Evolutionary conservation across 495 filamentous ascomycete species (phyloP), one percentile per base, ranked within the genome.

Genomic region (Rhypophila decipiens): DNA sequence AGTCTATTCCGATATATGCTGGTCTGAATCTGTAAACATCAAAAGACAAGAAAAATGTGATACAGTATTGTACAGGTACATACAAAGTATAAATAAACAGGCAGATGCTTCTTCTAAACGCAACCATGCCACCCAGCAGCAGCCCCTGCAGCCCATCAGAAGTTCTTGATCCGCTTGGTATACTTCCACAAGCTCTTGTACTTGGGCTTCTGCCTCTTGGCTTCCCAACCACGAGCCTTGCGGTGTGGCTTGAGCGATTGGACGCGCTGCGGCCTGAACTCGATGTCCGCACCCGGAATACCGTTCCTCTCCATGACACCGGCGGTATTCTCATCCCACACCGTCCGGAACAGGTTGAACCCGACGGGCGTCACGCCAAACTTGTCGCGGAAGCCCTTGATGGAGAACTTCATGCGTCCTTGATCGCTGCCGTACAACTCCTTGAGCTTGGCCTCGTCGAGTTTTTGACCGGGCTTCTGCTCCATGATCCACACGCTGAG

Each of bases 251-350:
- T 80, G 47, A 77, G 58, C 39, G 73, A 67, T 44, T 59, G 53
- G 46, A 78, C 59, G 43, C 65, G 85, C 72, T 84, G 83, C 62
- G 81, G 77, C 69, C 81, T 85, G 63, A 93, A 90, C 71, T 95
- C 87, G 46, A 95, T 60, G 57, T 96, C 85, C 46, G 83, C 82
- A 17, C 86, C 86, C 31, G 77, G 73, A 44, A 90, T 72, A 43
- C 80, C 82, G 49, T 87, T 80, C 61, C 84, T 70, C 63, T 79
- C 70, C 91, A 99, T 96, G 46, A 99, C 87, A 31, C 73, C 82
- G 49, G 77, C 80, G 29, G 85, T 99, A 44, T 78, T 76, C 34
- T 88, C 86, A 63, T 99, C 93, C 88, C 90, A 99, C 50, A 83
- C 65, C 52, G 78, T 84, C 50, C 93, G 82, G 80, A 96, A 99